Conservation (phyloP, 2,329 filamentous ascomycete genomes). For the Botrytis byssoidea region DNA sequence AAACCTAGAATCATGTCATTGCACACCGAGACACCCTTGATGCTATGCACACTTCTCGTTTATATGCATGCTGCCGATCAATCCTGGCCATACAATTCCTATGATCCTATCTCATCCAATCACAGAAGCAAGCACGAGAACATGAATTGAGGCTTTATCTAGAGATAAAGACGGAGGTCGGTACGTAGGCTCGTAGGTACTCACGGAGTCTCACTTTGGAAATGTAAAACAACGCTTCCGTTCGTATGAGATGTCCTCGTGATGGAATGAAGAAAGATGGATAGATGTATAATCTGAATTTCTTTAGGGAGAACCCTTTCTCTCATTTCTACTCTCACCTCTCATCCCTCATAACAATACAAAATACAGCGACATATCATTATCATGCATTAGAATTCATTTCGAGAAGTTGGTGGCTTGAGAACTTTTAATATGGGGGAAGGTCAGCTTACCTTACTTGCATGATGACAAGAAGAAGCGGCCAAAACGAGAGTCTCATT, state of each 20-base stretch:
- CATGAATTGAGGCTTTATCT: not conserved
- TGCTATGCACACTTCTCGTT: constrained; percentile 18
- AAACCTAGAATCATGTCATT: constrained; percentile 8
- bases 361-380: no score
- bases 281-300: not conserved
- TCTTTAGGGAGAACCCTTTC: not conserved
- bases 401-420: not conserved
- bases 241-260: constrained; percentile 13
- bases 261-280: constrained; percentile 17
- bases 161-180: not conserved
- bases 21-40: not conserved
- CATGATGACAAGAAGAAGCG: not conserved
- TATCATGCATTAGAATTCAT: not conserved
- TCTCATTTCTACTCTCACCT: no score
- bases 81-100: not conserved
- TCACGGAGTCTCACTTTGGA: not conserved
- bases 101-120: constrained; percentile 9
- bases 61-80: constrained; percentile 18
- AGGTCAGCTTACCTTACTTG: not conserved
- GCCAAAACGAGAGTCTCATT: not conserved
- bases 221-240: not conserved
- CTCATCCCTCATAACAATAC: no score
- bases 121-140: not conserved
- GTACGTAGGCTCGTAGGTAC: not conserved
- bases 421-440: not conserved